Base-by-base conservation (phyloP, 768 basidiomycete species). In the Macrocybe gigantea region DNA sequence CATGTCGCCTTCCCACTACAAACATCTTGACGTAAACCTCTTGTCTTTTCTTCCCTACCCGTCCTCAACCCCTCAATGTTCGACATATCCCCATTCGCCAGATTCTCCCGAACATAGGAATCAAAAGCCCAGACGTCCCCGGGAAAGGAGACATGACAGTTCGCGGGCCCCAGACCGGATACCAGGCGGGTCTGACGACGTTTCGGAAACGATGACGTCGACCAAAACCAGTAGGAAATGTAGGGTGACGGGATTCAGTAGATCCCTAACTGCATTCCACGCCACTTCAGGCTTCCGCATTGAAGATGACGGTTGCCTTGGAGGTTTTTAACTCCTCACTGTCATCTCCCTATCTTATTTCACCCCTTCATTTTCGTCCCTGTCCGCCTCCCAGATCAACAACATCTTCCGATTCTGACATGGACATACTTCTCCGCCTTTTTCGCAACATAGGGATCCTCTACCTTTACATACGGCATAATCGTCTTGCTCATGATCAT, bases 291-390 rank as follows among this genome's bases (percentile, higher is more conserved):
- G 57, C 22, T 64, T 72, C 49, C 56, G 58, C 32, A 42, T 56
- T 11, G 50, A 57, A 35, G 71, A 72, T 50, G 68, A 72, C 55
- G 67, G 71, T 12, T 73, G 72, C 44, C 61, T 73, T 6, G 72
- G 71, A 38, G 72, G 72, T n/a, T 73, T 73, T 58, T 73, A 58
- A 61, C 13, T 30, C 29, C 4, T 31, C 32, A 32, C 44, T 14
- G 13, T 12, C 36, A 33, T 30, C 14, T 49, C 29, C 12, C 6
- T 36, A 22, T 38, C 44, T 14, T 36, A 9, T 34, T 38, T 32
- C 38, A 31, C 33, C 33, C 46, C 22, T 47, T 40, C 12, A 13
- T 22, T 15, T 33, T 38, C 37, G 39, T 47, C 38, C 30, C 38
- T 47, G n/a, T 29, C 32, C 40, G 12, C 32, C 14, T n/a, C 40